These are phyloP conservation scores for Trichodelitschia bisporula DNA, from an alignment of 495 filamentous ascomycete species.

Conservation along the genomic window DNA sequence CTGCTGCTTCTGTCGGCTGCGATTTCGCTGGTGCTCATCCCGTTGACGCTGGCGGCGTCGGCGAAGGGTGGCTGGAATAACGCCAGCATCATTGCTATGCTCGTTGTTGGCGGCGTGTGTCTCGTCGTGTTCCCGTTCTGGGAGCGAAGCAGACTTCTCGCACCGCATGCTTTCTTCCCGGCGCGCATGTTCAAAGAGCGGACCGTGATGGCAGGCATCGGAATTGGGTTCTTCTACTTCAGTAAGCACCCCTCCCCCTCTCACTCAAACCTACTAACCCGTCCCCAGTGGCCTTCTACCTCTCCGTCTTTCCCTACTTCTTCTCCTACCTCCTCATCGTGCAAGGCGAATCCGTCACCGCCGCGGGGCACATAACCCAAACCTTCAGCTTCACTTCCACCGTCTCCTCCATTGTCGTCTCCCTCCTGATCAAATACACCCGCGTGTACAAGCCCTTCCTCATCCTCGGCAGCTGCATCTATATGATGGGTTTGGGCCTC, in stretches of 20 bases:
- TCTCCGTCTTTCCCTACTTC: slow-evolving; percentile 24
- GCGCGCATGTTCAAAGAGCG: slow-evolving; percentile 7
- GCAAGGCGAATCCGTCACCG: slow-evolving; percentile 26
- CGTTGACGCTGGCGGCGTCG: slow-evolving; percentile 7
- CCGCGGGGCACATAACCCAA: slow-evolving; percentile 41
- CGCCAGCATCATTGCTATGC: slow-evolving; percentile 24
- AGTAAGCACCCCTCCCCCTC: slow-evolving; percentile 15
- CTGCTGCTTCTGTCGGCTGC: slow-evolving; percentile 8
- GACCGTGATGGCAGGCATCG: slow-evolving; percentile 10
- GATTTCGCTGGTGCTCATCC: slow-evolving; percentile 10
- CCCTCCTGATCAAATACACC: slow-evolving; percentile 35
- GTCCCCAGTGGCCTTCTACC: slow-evolving; percentile 32
- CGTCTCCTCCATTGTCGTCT: slow-evolving; percentile 34
- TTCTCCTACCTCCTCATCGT: slow-evolving; percentile 12
- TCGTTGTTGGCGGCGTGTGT: slow-evolving; percentile 9
- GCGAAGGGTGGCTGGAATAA: slow-evolving; percentile 7
- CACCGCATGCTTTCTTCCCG: slow-evolving; percentile 11
- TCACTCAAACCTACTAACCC: slow-evolving; percentile 14
- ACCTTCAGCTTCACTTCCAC: slow-evolving; percentile 47
- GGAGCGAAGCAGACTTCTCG: slow-evolving; percentile 9
- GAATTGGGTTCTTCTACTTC: slow-evolving; percentile 29
- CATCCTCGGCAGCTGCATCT: slow-evolving; percentile 9
- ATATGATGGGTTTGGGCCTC: slow-evolving; percentile 8
- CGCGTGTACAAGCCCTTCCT: slow-evolving; percentile 33
- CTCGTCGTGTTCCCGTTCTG: slow-evolving; percentile 11